Base-by-base conservation (phyloP, 352 stramenopile genomes). In the Pythium folliculosum region DNA sequence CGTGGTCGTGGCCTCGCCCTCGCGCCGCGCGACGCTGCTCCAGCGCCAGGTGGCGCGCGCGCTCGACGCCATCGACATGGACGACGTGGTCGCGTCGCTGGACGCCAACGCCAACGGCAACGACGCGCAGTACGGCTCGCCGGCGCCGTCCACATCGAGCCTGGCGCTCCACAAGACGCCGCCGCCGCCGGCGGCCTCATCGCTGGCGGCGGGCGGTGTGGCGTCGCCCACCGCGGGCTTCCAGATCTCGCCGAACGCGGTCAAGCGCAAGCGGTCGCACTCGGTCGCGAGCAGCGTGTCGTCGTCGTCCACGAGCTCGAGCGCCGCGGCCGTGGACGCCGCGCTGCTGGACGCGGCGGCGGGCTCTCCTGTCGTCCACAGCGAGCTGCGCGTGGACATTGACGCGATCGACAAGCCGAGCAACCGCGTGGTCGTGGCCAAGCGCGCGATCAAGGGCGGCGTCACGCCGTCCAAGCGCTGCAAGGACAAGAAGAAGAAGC, bases 191-290 rank as follows among this genome's bases (percentile, higher is more conserved):
- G 23, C 57, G 54, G n/a, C 43, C 1, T 61, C 54, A 9, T 23
- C 53, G 40, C 27, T 30, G 14, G 40, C 50, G 16, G 10, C 60
- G 38, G 43, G 35, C 12, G 27, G n/a, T n/a, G 38, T 43, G 1
- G 47, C 35, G 30, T 59, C 52, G 52, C 52, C 52, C 32, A 59
- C 16, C 35, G 23, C 4, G 19, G 51, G 30, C 22, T 76, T 73
- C 54, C 73, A 80, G 64, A 80, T 80, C 64, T 80, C 77, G 25
- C 73, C 73, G 50, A 84, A 74, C 45, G 63, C 72, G 16, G 63
- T 77, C 35, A 89, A 88, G 74, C 82, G 82, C 59, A 91, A 91
- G 70, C 80, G 82, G 19, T 75, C 82, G 60, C 79, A 77, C 49
- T 86, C 72, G 60, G 77, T 81, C 32, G 69, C 78, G 50, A 56